Percentiles rank a stretch among this genome's conserved stretches.
phyloP scores from a whole-genome alignment of 176 grass and related monocot species.

The Areca catechu region DNA sequence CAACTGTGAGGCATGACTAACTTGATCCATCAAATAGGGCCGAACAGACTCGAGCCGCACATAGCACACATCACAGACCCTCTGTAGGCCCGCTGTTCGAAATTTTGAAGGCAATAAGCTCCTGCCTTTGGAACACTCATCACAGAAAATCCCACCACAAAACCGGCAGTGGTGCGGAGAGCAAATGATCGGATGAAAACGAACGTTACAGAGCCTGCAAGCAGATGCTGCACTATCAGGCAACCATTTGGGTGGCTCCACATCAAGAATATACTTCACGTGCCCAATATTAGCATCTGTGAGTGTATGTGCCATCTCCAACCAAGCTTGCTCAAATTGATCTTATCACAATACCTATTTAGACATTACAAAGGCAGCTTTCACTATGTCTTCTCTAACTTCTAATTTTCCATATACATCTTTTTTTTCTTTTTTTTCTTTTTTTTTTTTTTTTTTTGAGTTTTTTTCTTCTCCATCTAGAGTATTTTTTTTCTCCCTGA shows the following conservation, averaged over 20 bases:
- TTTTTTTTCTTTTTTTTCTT: too few species aligned
- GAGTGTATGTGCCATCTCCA: slow-evolving; percentile 51
- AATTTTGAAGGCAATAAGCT: slow-evolving; percentile 82
- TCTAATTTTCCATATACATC: too few species aligned
- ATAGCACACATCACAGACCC: slow-evolving; percentile 81
- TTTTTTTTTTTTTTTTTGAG: too few species aligned
- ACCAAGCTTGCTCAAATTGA: slow-evolving; percentile 75
- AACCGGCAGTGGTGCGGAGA: slow-evolving; percentile 74
- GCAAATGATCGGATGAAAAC: slow-evolving; percentile 81
- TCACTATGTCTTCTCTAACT: too few species aligned
- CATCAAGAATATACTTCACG: slow-evolving; percentile 48
- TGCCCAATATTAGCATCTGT: slow-evolving; percentile 36
- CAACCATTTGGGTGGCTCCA: slow-evolving; percentile 72
- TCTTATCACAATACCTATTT: too few species aligned
- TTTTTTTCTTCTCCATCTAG: too few species aligned
- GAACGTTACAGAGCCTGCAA: slow-evolving; percentile 69
- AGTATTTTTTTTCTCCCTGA: too few species aligned
- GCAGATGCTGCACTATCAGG: slow-evolving; percentile 58
- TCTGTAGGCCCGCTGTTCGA: slow-evolving; percentile 52
- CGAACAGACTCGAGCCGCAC: slow-evolving; percentile 62
- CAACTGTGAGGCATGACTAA: slow-evolving; percentile 54
- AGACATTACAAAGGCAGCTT: too few species aligned
- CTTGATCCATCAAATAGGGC: slow-evolving; percentile 54
- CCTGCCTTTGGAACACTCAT: slow-evolving; percentile 69
- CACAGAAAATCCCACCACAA: slow-evolving; percentile 73